phyloP scores from a whole-genome alignment of 352 stramenopile species.

The Phytopythium vexans region DNA sequence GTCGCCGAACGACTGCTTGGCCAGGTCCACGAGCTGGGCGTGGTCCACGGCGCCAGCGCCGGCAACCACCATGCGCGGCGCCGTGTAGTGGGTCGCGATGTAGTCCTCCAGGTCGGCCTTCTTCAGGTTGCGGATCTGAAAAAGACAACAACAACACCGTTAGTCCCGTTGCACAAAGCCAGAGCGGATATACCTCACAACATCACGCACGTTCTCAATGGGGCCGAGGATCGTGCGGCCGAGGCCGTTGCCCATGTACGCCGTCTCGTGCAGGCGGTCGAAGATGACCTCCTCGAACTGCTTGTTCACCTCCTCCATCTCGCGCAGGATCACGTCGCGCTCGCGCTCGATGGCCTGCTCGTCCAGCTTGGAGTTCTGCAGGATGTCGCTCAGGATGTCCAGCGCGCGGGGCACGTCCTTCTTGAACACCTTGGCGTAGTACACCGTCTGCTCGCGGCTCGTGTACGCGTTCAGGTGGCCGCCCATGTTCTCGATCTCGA shows the following conservation, averaged over 20 bases:
- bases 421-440: conserved; percentile 99
- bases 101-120: conserved; percentile 95
- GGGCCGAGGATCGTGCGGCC: conserved; percentile 99
- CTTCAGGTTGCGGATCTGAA: conserved; percentile 89
- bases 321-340: conserved; percentile 98
- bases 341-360: conserved; percentile 95
- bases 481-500: conserved; percentile 99
- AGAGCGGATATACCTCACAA: background rate
- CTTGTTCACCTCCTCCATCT: conserved; percentile 99
- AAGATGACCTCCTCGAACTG: conserved; percentile 98
- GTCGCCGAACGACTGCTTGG: conserved; percentile 95
- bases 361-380: conserved; percentile 98
- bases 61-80: conserved; percentile 98
- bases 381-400: conserved; percentile 99
- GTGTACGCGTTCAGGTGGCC: conserved; percentile 99
- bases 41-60: conserved; percentile 98
- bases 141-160: conserved; percentile 7
- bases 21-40: conserved; percentile 95
- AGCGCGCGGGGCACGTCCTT: conserved; percentile 96
- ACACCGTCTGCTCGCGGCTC: conserved; percentile 99
- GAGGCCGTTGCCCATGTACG: conserved; percentile 96
- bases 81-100: conserved; percentile 99
- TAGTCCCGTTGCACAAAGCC: background rate
- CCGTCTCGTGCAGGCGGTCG: conserved; percentile 98
- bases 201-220: conserved; percentile 95